Evolutionary conservation across 2,329 filamentous ascomycete genomes (phyloP).

Genomic region (Aureobasidium namibiae): DNA sequence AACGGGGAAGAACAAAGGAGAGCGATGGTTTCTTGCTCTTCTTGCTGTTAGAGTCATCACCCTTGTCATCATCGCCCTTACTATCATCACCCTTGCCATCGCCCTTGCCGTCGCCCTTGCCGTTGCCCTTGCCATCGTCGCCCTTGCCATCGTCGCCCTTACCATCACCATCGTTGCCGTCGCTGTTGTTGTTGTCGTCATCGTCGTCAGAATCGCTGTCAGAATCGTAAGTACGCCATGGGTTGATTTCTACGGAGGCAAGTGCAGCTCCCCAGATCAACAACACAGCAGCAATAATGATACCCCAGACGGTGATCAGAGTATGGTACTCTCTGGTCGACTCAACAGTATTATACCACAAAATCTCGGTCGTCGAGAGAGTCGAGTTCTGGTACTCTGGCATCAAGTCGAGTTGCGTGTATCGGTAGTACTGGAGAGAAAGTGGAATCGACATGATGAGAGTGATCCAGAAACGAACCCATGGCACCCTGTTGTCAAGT

Average conservation of each 20-base stretch:
- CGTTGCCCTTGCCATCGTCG: neutral
- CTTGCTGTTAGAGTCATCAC: too few relatives aligned
- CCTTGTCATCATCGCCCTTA: too few relatives aligned
- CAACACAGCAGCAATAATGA: neutral
- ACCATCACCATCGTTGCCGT: neutral
- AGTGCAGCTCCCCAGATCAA: neutral
- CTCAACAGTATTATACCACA: neutral
- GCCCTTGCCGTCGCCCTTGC: neutral
- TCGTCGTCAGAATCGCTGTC: neutral
- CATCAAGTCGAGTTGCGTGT: neutral
- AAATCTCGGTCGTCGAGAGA: neutral
- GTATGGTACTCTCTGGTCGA: neutral
- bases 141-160: neutral
- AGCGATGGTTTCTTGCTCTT: too few relatives aligned
- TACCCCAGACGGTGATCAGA: neutral
- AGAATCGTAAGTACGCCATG: too few relatives aligned
- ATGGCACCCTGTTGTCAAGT: neutral
- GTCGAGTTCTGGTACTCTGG: neutral
- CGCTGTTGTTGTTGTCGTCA: neutral
- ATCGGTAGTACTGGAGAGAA: neutral
- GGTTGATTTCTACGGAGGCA: neutral
- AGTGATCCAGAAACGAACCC: neutral
- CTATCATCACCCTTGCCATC: neutral
- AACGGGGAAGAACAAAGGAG: neutral
- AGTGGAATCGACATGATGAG: neutral